phyloP scores from a whole-genome alignment of 164 flowering plant genomes.

The Saururus chinensis region DNA sequence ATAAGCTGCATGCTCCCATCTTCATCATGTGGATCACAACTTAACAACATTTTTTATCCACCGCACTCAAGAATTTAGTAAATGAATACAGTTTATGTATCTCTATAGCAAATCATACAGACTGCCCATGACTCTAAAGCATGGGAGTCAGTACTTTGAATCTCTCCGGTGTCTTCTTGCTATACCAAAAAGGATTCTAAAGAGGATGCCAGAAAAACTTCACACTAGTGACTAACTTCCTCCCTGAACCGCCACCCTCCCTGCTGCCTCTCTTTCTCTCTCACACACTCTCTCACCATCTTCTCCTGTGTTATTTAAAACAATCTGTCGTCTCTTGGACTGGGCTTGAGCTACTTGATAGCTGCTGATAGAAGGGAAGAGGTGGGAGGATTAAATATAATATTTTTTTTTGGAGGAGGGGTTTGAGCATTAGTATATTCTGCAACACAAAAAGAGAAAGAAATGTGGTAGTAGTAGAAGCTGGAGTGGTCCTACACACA shows the following conservation, averaged over 20 bases:
- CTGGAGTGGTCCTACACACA: conserved; percentile 40
- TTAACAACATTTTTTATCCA: conserved; percentile 23
- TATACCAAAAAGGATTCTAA: conserved; percentile 6
- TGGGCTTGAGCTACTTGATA: conserved; percentile 17
- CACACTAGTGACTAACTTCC: conserved; percentile 8
- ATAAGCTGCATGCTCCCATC: conserved; percentile 35
- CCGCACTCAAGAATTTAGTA: neutral
- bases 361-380: conserved; percentile 16
- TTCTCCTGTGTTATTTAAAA: conserved; percentile 5
- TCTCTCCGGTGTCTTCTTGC: too few species aligned
- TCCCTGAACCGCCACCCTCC: conserved; percentile 2
- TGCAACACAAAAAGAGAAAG: conserved; percentile 14
- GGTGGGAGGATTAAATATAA: conserved; percentile 28
- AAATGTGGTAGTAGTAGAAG: conserved; percentile 33
- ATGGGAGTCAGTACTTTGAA: too few species aligned
- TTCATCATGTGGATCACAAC: conserved; percentile 35
- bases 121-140: too few species aligned
- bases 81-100: neutral
- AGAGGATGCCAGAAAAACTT: conserved; percentile 8
- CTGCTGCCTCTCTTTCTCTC: neutral
- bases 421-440: conserved; percentile 20
- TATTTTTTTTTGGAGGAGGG: conserved; percentile 21
- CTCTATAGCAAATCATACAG: neutral
- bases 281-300: neutral
- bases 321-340: conserved; percentile 1